Evolutionary conservation across 306 rosid species (phyloP).

Genomic region (Quercus berberidifolia): DNA sequence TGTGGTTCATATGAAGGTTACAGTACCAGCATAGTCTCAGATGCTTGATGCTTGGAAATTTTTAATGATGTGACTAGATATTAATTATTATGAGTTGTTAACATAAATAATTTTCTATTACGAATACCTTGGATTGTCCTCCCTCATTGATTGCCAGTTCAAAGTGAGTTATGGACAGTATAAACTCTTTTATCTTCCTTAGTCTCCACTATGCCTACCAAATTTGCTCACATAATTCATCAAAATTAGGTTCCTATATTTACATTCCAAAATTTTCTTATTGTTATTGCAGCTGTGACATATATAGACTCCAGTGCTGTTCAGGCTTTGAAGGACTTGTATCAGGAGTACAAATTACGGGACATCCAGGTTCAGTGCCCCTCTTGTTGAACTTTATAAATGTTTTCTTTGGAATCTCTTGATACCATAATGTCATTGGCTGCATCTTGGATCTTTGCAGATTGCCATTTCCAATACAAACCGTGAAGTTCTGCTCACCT

Average conservation of each 20-base stretch:
- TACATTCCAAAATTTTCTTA: conserved; percentile 12
- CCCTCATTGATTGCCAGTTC: background rate
- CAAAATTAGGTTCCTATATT: background rate
- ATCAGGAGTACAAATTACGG: conserved; percentile 85
- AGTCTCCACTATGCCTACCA: background rate
- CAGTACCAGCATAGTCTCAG: too few species aligned
- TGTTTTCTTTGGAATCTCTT: background rate
- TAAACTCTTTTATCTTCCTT: background rate
- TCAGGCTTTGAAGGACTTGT: conserved; percentile 84
- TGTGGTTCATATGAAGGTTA: too few species aligned
- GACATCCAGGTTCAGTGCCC: conserved; percentile 64
- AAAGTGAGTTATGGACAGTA: background rate
- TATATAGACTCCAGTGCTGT: conserved; percentile 92
- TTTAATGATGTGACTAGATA: too few species aligned
- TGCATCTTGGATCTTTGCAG: conserved; percentile 40
- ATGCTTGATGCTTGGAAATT: too few species aligned
- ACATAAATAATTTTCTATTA: background rate
- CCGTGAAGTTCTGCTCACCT: conserved; percentile 71
- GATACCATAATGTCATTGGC: background rate
- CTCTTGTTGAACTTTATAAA: background rate
- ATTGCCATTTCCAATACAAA: conserved; percentile 89
- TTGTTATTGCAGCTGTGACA: conserved; percentile 77
- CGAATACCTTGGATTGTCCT: background rate
- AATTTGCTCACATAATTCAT: conserved; percentile 9
- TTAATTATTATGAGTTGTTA: too few species aligned